A percentile compares a stretch with the other conserved stretches of the same genome.
Conservation (phyloP, 139 green algal genomes). For the Chlamydomonas schloesseri region DNA sequence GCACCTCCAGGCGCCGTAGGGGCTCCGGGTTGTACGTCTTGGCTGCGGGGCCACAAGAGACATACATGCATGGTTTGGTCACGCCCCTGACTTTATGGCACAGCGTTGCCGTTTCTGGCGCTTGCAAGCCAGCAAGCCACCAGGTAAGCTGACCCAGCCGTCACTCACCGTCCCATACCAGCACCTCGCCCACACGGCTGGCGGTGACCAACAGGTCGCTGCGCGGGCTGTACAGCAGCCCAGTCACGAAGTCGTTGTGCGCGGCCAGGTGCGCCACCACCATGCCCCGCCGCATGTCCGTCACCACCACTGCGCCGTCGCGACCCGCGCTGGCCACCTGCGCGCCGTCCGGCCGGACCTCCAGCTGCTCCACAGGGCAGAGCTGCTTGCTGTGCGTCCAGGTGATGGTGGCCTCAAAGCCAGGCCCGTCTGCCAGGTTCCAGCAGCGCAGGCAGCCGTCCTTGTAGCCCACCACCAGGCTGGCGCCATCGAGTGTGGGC, state of each 20-base stretch:
- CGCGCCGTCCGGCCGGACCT: slow-evolving; percentile 14
- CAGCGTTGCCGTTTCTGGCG: too few relatives aligned
- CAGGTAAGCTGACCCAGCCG: too few relatives aligned
- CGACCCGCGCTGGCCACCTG: slow-evolving; percentile 24
- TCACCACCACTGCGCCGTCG: slow-evolving; percentile 38
- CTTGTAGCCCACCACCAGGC: slow-evolving; percentile 48
- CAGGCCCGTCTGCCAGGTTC: slow-evolving; percentile 29
- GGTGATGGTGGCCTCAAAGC: slow-evolving; percentile 6
- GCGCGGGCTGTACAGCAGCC: slow-evolving; percentile 24
- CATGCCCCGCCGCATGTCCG: not conserved
- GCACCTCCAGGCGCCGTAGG: slow-evolving; percentile 10
- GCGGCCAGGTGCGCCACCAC: slow-evolving; percentile 1
- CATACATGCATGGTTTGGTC: too few relatives aligned
- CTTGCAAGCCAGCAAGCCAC: too few relatives aligned
- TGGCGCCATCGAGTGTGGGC: not conserved
- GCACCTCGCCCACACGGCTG: slow-evolving; percentile 30
- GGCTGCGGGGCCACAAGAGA: not conserved
- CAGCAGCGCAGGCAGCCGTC: slow-evolving; percentile 51
- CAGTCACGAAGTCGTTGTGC: slow-evolving; percentile 41
- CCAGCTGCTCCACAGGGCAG: slow-evolving; percentile 32
- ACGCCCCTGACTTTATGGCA: too few relatives aligned
- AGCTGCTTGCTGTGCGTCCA: slow-evolving; percentile 41
- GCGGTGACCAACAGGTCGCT: slow-evolving; percentile 19
- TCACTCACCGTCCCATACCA: slow-evolving; percentile 27
- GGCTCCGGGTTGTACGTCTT: slow-evolving; percentile 6